Percentiles rank a stretch among this genome's conserved stretches.
These are phyloP conservation scores for Phytopythium vexans DNA, from an alignment of 352 stramenopile species.

Conservation along the genomic window DNA sequence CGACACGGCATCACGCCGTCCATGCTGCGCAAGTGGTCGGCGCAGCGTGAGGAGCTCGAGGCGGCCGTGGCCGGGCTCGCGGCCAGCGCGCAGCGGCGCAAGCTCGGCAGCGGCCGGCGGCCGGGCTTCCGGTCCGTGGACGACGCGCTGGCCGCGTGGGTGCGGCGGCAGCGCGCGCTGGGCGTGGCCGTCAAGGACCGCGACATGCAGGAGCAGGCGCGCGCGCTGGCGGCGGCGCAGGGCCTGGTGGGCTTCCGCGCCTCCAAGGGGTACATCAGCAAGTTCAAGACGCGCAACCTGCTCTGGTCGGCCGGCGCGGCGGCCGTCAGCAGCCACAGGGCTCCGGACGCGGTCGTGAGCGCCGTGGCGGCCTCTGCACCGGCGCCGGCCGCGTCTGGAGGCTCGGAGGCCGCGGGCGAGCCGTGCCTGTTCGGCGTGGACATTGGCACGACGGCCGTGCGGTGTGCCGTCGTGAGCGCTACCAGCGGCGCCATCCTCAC, in stretches of 20 bases:
- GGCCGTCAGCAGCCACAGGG: background rate
- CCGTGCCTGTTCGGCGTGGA: conserved; percentile 53
- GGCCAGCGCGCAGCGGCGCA: conserved; percentile 7
- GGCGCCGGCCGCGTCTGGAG: conserved; percentile 1
- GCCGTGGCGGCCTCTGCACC: background rate
- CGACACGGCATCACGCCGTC: conserved; percentile 22
- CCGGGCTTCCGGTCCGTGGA: conserved; percentile 16
- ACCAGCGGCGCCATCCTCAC: conserved; percentile 22
- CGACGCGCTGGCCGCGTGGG: conserved; percentile 18
- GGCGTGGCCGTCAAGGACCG: conserved; percentile 15
- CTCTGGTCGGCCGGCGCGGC: conserved; percentile 4
- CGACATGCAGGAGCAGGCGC: conserved; percentile 24
- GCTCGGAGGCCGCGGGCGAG: background rate
- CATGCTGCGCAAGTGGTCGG: conserved; percentile 27
- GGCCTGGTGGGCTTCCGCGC: conserved; percentile 19
- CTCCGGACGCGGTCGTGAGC: background rate
- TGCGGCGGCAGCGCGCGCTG: conserved; percentile 8
- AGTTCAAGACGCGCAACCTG: conserved; percentile 23
- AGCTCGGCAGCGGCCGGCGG: conserved; percentile 21
- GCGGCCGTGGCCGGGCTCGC: conserved; percentile 14
- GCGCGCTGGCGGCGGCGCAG: conserved; percentile 11
- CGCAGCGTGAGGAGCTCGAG: conserved; percentile 19
- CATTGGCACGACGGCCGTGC: conserved; percentile 63
- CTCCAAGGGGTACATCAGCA: conserved; percentile 29
- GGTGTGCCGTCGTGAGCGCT: conserved; percentile 45